Evolutionary conservation across 768 basidiomycete species (phyloP), one percentile per base, ranked within the genome.

Genomic region (Cyclocybe aegerita): DNA sequence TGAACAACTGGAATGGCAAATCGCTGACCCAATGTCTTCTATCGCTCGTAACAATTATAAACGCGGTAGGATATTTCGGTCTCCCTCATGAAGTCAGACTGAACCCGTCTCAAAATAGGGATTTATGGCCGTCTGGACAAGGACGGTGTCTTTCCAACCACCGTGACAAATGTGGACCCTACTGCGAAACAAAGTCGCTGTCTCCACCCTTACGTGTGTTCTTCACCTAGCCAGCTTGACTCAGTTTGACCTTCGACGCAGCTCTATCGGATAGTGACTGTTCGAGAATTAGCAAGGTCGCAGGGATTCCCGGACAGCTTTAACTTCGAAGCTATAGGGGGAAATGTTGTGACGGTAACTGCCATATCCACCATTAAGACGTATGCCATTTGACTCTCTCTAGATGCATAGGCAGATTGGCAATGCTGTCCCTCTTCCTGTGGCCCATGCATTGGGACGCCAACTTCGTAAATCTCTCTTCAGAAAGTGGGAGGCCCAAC

Each of bases 301-400:
- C 90, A 93, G 69, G 90, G 90, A 0, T 89, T 93, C 62, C 86
- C 89, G 0, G 90, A 93, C 55, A 68, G 75, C 58, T 90, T 89
- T 50, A 66, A 78, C 0, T 91, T 93, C 54, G 60, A 77, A 48
- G 70, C 86, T 0, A 54, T 73, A 6, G 67, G 74, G 10, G 59
- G 80, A 36, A 80, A 76, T 38, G 75, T 90, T 10, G 72, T 80
- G 30, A 88, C 82, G 1, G 88, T 89, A 51, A 52, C 85, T 70
- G 4, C 7, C 11, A 52, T 29, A 17, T 47, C 42, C 1, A 29
- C 14, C 43, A 35, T 35, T 3, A 29, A 7, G 33, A 10, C 16
- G 23, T 5, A 23, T 23, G 23, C 23, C 23, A 23, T 23, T 50
- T 7, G 6, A 11, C 49, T 6, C 51, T 46, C 39, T 47, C 10